Evolutionary conservation across 768 basidiomycete species (phyloP).

Genomic region (Rhizopogon vesiculosus): DNA sequence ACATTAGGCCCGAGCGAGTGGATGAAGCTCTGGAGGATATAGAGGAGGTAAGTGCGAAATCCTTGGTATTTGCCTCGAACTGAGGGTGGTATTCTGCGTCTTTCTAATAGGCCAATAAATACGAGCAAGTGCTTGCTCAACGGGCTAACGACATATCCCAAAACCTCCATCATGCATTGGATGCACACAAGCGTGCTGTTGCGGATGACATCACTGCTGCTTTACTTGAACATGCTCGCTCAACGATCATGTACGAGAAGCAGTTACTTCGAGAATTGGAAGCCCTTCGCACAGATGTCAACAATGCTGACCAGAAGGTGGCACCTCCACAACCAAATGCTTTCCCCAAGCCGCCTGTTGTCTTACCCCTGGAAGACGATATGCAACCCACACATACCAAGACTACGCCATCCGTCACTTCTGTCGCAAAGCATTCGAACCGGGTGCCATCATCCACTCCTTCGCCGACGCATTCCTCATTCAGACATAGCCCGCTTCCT

Average conservation of each 20-base stretch:
- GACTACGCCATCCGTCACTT: conserved; percentile 15
- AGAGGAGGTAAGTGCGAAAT: conserved; percentile 62
- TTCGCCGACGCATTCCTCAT: conserved; percentile 14
- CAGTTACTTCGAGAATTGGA: conserved; percentile 87
- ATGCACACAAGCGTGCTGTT: conserved; percentile 79
- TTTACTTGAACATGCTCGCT: conserved; percentile 88
- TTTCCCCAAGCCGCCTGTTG: conserved; percentile 54
- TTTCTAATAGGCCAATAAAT: conserved; percentile 71
- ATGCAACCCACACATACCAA: conserved; percentile 24
- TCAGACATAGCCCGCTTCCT: conserved; percentile 26
- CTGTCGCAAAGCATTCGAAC: conserved; percentile 15
- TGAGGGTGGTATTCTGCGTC: conserved; percentile 5
- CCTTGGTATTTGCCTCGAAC: background rate
- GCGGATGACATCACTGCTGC: conserved; percentile 90
- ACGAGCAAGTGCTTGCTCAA: conserved; percentile 78
- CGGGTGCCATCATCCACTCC: conserved; percentile 14
- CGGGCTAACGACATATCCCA: conserved; percentile 93
- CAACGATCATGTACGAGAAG: conserved; percentile 87
- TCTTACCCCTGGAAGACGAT: conserved; percentile 65
- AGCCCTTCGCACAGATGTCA: conserved; percentile 72
- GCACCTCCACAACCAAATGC: conserved; percentile 41
- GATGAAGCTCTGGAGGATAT: conserved; percentile 91
- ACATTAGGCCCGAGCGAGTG: conserved; percentile 79
- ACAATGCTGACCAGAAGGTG: conserved; percentile 58
- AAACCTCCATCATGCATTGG: conserved; percentile 84